A percentile compares a stretch with the other conserved stretches of the same genome.
Conservation (phyloP, 1,284 basidiomycete species). For the Inonotus obliquus region DNA sequence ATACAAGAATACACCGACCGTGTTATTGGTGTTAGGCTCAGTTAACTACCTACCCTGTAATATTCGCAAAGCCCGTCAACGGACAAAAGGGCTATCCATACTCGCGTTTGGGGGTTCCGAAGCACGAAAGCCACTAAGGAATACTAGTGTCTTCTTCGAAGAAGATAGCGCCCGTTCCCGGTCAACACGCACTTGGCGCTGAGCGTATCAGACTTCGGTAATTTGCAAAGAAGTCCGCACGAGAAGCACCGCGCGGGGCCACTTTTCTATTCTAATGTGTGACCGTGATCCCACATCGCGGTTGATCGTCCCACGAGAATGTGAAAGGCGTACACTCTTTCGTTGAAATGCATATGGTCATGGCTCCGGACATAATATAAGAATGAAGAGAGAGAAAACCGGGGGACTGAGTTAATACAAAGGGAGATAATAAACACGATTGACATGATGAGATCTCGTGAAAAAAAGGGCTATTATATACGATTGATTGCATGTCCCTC, state of each 20-base stretch:
- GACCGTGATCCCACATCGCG: neutral
- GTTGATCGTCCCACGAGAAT: slow-evolving; percentile 10
- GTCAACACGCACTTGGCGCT: neutral
- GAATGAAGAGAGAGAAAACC: neutral
- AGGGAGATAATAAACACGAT: slow-evolving; percentile 14
- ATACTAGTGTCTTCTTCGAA: neutral
- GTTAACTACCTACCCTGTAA: neutral
- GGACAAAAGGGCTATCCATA: neutral
- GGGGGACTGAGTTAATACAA: neutral
- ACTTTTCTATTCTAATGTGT: slow-evolving; percentile 10
- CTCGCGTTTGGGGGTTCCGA: neutral
- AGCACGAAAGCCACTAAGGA: neutral
- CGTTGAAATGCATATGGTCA: neutral
- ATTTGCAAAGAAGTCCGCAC: neutral
- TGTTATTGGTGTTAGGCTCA: neutral
- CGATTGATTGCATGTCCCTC: slow-evolving; percentile 9
- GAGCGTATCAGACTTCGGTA: neutral
- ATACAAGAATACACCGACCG: neutral
- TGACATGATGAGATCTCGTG: slow-evolving; percentile 7
- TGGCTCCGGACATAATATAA: neutral
- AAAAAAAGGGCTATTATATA: slow-evolving; percentile 1
- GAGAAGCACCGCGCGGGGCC: slow-evolving; percentile 2
- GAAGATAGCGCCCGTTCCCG: neutral
- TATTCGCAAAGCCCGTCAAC: neutral
- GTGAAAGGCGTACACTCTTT: neutral